Base-by-base conservation (phyloP, 805 yeast genomes). In the Nakazawaea peltata region DNA sequence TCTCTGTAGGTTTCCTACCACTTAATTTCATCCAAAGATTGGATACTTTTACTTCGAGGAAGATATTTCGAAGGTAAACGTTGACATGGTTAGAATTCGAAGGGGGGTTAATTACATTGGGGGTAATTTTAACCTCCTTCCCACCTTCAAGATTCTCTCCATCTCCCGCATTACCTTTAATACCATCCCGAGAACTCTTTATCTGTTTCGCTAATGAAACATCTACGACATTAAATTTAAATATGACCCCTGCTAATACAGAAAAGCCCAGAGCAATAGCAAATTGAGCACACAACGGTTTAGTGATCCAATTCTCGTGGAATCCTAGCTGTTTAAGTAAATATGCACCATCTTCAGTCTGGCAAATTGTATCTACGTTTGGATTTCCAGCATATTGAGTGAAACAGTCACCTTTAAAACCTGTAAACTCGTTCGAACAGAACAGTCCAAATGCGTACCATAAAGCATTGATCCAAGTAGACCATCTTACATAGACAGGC, bases 401-500 rank as follows among this genome's bases (percentile, higher is more conserved):
- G 28, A 42, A 65, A 46, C 85, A 77, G 34, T 70, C 74, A 11
- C 86, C 86, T 28, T 53, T 41, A 59, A 65, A 81, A 23, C 67
- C 71, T 2, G 81, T 63, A 49, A 72, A 85, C 45, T 83, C 78
- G 48, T 77, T 81, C 0, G 87, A 67, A 27, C 69, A 47, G 38
- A 78, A 48, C 2, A 77, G 77, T 2, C 92, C 92, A 54, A 81
- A 81, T 0, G 77, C 78, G 49, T 81, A 85, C 84, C 88, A 86
- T 34, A 80, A 65, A 50, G 72, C 81, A 0, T 90, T 78, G 38
- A 78, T 60, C 54, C 81, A 85, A 50, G 80, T 82, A 4, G 79
- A 69, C 95, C 95, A 85, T 24, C 85, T 65, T 7, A 85, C 94
- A 48, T 86, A 86, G 1, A 82, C 94, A 0, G 94, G 94, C 76